A percentile compares a stretch with the other conserved stretches of the same genome.
phyloP scores from a whole-genome alignment of 768 basidiomycete species.

The Tephrocybe sp. region DNA sequence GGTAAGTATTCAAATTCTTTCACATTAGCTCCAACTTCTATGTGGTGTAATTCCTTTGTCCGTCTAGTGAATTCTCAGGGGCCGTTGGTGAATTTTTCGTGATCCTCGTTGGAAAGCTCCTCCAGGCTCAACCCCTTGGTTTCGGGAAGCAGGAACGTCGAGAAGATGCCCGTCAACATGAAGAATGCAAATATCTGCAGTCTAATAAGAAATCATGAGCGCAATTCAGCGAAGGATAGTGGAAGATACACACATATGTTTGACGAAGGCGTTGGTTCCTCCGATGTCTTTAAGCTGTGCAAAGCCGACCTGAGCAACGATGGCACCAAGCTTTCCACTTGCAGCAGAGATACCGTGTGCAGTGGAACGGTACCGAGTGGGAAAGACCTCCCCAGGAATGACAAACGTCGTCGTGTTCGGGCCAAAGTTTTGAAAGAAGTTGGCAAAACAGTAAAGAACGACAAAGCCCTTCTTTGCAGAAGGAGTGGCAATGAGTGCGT shows the following conservation, averaged over 20 bases:
- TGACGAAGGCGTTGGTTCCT: slow-evolving; percentile 57
- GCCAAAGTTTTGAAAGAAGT: slow-evolving; percentile 91
- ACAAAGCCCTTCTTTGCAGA: slow-evolving; percentile 60
- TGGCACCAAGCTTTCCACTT: slow-evolving; percentile 79
- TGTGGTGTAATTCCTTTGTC: no score
- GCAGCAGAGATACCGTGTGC: slow-evolving; percentile 85
- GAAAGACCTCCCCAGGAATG: slow-evolving; percentile 82
- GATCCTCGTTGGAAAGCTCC: slow-evolving; percentile 74
- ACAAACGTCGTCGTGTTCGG: slow-evolving; percentile 82
- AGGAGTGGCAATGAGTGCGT: slow-evolving; percentile 48
- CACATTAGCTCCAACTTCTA: no score
- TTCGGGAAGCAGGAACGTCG: slow-evolving; percentile 79
- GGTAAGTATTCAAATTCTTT: no score
- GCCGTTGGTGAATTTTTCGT: slow-evolving; percentile 63
- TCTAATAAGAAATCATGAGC: slow-evolving; percentile 29
- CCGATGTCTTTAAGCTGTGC: slow-evolving; percentile 65
- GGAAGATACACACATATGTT: slow-evolving; percentile 56
- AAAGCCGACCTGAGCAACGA: slow-evolving; percentile 79
- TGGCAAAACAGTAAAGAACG: slow-evolving; percentile 83
- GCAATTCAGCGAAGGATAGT: background rate
- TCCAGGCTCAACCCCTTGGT: slow-evolving; percentile 69
- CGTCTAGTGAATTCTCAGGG: slow-evolving; percentile 31
- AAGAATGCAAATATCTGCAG: slow-evolving; percentile 83
- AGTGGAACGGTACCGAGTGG: slow-evolving; percentile 85
- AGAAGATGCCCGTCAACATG: slow-evolving; percentile 84